These are phyloP conservation scores for Citrus glauca DNA, from an alignment of 345 rosid species.

Conservation along the genomic window DNA sequence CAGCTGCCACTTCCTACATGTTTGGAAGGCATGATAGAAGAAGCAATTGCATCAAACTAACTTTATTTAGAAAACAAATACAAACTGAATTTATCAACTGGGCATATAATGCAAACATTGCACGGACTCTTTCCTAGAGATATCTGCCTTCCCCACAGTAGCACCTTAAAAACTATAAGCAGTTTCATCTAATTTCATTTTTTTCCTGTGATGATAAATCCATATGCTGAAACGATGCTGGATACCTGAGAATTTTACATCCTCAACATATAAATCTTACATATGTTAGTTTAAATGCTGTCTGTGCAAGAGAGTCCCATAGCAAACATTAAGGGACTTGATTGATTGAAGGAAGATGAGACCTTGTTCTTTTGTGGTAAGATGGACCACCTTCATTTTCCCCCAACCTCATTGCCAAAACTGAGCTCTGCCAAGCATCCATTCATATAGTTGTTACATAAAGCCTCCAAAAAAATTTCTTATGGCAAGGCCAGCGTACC, in stretches of 20 bases:
- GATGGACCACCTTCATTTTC: not conserved
- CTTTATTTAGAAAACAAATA: slow-evolving; percentile 1
- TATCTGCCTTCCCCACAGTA: not conserved
- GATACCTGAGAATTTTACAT: too few relatives aligned
- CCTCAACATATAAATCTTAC: too few relatives aligned
- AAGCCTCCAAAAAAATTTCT: not conserved
- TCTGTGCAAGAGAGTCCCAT: too few relatives aligned
- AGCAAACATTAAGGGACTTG: not conserved
- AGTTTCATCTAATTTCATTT: not conserved
- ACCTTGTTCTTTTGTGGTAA: not conserved
- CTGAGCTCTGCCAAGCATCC: not conserved
- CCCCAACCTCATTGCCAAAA: not conserved
- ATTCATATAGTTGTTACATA: not conserved
- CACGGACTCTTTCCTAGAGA: not conserved
- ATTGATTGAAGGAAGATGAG: not conserved
- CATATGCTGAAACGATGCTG: not conserved
- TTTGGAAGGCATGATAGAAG: slow-evolving; percentile 13
- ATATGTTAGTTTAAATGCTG: too few relatives aligned
- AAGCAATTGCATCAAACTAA: slow-evolving; percentile 10
- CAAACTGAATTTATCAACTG: not conserved
- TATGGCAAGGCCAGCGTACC: slow-evolving; percentile 4
- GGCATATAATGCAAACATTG: not conserved
- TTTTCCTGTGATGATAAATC: not conserved
- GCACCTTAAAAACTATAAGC: not conserved
- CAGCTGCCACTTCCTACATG: slow-evolving; percentile 78